Base-by-base conservation (phyloP, 495 filamentous ascomycete species). In the Parachaetomium inaequale region DNA sequence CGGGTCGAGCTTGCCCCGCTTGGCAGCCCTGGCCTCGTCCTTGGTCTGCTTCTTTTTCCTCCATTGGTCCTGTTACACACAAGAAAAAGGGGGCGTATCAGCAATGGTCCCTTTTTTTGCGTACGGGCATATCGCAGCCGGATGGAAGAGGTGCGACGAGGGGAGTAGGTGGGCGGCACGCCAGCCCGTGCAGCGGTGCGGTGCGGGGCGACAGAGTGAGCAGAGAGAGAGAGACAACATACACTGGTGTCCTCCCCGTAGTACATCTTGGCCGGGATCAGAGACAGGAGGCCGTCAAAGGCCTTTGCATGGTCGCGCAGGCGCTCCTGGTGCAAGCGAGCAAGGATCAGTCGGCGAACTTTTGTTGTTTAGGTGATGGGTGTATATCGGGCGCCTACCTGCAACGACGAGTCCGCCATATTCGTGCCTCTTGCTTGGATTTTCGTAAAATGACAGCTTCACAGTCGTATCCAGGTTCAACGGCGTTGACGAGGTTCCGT, bases 181-280 rank as follows among this genome's bases (percentile, higher is more conserved):
- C 38, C 47, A 46, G 4, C 42, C 42, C 17, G n/a, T n/a, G n/a
- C 15, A 7, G 25, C 21, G 15, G 12, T 25, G 19, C 31, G 14
- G 29, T 15, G 36, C 15, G 55, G 14, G 43, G 38, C 23, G 25
- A 32, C 51, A 47, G 34, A 58, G 45, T 4, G 4, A 50, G 36
- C n/a, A 52, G 14, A 53, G 51, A 23, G 51, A 23, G 46, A 45
- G 38, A 54, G 15, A 34, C n/a, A 55, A 87, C 91, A 66, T 87
- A 96, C 92, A 76, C 79, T 92, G 43, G 79, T 87, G 67, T 95
- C 91, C 68, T 92, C 87, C 42, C 87, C 90, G 71, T 94, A 96
- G 76, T 96, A 96, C 67, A 89, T 85, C 74, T 93, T 93, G 23
- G 91, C 93, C 29, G 94, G 94, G 69, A 96, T 96, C 51, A 98